Conservation (phyloP, 495 filamentous ascomycete species). For the Penicillium parvum region DNA sequence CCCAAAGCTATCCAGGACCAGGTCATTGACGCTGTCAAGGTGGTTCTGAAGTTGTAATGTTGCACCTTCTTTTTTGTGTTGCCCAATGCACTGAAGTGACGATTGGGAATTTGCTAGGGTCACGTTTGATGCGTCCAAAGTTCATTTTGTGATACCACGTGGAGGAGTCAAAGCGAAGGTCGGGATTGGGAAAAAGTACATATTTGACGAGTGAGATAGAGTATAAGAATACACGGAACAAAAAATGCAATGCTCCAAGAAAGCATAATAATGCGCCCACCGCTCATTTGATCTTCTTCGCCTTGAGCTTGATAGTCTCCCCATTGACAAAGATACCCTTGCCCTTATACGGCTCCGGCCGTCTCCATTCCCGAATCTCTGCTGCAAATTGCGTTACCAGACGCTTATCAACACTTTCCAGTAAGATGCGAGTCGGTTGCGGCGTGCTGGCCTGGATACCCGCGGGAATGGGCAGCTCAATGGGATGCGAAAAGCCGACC, state of each 20-base stretch:
- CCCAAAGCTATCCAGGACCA: slow-evolving; percentile 65
- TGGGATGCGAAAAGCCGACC: slow-evolving; percentile 92
- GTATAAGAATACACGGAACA: slow-evolving; percentile 43
- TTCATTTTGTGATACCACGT: slow-evolving; percentile 28
- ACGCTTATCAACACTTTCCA: slow-evolving; percentile 83
- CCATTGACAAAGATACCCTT: slow-evolving; percentile 98
- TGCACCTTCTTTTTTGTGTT: neutral
- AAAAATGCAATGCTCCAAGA: slow-evolving; percentile 23
- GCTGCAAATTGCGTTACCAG: slow-evolving; percentile 87
- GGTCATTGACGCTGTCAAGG: slow-evolving; percentile 78
- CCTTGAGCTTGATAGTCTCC: slow-evolving; percentile 95
- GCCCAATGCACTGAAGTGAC: neutral
- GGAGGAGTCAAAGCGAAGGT: neutral
- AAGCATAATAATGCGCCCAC: slow-evolving; percentile 17
- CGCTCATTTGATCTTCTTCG: slow-evolving; percentile 93
- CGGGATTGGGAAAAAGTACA: slow-evolving; percentile 30
- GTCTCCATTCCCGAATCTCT: slow-evolving; percentile 79
- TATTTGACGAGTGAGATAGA: slow-evolving; percentile 23
- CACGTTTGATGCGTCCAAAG: slow-evolving; percentile 35
- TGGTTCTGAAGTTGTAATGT: slow-evolving; percentile 60
- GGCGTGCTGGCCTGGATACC: slow-evolving; percentile 86
- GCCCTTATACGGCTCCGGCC: slow-evolving; percentile 96
- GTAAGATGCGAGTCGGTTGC: slow-evolving; percentile 86
- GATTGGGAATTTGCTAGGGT: slow-evolving; percentile 11
- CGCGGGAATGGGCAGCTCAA: slow-evolving; percentile 77